Conservation (phyloP, 2,329 filamentous ascomycete genomes). For the Colletotrichum viniferum region DNA sequence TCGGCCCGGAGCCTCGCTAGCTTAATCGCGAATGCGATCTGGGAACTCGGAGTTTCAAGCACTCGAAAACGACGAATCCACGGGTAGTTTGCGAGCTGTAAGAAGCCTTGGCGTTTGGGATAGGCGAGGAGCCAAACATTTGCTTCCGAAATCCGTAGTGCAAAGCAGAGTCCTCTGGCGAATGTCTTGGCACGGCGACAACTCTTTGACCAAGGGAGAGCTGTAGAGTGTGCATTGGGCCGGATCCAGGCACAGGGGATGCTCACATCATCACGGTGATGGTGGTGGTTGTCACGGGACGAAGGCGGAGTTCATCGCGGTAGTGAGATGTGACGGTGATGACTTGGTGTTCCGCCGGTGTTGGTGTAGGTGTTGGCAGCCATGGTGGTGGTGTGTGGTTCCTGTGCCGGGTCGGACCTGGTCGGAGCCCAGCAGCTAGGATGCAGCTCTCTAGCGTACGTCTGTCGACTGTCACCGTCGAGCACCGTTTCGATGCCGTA, state of each 20-base stretch:
- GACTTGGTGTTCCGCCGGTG: background rate
- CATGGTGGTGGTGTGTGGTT: background rate
- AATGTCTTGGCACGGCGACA: background rate
- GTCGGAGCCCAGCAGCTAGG: background rate
- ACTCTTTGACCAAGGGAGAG: background rate
- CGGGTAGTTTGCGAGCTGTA: background rate
- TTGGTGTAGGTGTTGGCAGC: background rate
- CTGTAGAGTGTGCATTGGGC: background rate
- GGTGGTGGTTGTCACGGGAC: conserved; percentile 4
- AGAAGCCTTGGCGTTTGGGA: background rate
- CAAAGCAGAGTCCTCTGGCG: background rate
- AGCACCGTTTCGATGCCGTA: background rate
- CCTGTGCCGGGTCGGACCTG: background rate
- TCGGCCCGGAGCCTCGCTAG: background rate
- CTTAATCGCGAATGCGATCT: conserved; percentile 8
- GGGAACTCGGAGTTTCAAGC: background rate
- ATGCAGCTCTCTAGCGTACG: background rate
- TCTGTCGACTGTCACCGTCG: background rate
- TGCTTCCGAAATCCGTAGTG: background rate
- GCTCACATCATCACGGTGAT: background rate
- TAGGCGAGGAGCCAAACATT: background rate
- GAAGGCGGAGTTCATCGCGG: background rate
- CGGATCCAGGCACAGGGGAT: background rate
- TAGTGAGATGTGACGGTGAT: conserved; percentile 3
- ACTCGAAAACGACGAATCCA: background rate